Evolutionary conservation across 2,329 filamentous ascomycete genomes (phyloP), one percentile per base, ranked within the genome.

Genomic region (Nemania sp.): DNA sequence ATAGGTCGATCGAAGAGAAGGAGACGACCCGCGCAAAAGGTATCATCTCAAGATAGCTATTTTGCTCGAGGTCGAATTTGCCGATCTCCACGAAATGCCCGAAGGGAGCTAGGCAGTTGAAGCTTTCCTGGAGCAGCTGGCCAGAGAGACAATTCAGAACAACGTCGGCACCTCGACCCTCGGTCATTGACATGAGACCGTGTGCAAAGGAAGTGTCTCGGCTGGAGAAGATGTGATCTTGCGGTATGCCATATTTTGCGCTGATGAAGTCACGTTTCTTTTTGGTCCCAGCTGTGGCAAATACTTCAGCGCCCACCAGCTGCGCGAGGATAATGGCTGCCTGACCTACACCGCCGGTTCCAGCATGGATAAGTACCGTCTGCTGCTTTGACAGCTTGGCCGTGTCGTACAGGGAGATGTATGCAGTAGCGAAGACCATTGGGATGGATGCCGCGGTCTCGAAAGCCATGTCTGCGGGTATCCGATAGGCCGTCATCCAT

Each of bases 171-270:
- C 72, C 72, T 0, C 53, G 40, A 3, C 70, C 66, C 3, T 49
- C 23, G 0, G 71, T 73, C 0, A 26, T 43, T 2, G 19, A 7
- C 20, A 58, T 41, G 12, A 72, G 63, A 5, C 64, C 55, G 1
- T 57, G 33, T 2, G 59, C 65, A 36, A 75, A 74, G 0, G 56
- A 45, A 4, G 56, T 52, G 36, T 64, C 62, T 0, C 68, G 64
- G 1, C 66, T 69, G 0, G 55, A 63, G 51, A 74, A 71, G 1
- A 75, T 72, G 28, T 63, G 69, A 8, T 60, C 51, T 2, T 37
- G 5, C 0, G 67, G 66, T 15, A 76, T 70, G 1, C 62, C 60
- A 41, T 60, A 73, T 0, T 49, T 52, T 0, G 60, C 41, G 1
- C 42, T 47, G 0, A 75, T 52, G 6, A 74, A 63, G 1, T 68